Conservation (phyloP, 441 rosid species). For the Erodium texanum region DNA sequence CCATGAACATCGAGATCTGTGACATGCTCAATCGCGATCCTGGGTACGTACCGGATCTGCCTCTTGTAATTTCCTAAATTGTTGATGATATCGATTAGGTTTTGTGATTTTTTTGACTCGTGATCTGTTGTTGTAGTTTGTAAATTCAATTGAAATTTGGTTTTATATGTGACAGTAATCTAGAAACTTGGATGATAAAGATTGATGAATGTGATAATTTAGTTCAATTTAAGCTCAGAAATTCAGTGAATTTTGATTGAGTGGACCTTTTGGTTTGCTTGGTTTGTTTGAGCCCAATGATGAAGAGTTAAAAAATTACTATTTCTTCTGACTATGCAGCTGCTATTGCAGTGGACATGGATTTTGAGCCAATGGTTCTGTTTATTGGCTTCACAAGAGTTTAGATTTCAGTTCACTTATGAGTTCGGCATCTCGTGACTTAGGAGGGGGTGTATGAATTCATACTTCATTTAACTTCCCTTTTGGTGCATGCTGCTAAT, state of each 20-base stretch:
- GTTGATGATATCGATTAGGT: not conserved
- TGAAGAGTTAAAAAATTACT: not conserved
- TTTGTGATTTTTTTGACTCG: not conserved
- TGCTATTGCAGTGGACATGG: not conserved
- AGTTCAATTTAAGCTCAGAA: not conserved
- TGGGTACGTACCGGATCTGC: slow-evolving; percentile 33
- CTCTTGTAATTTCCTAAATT: slow-evolving; percentile 9
- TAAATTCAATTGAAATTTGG: not conserved
- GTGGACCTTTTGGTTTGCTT: not conserved
- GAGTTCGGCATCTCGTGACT: not conserved
- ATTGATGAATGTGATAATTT: not conserved
- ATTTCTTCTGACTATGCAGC: not conserved
- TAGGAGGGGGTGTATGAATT: not conserved
- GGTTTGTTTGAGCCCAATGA: not conserved
- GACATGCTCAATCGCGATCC: slow-evolving; percentile 94
- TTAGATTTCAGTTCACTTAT: not conserved
- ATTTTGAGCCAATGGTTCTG: not conserved
- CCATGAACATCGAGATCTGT: slow-evolving; percentile 99
- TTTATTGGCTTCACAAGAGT: not conserved
- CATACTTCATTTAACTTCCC: not conserved
- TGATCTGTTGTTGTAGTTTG: not conserved
- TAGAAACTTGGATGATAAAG: not conserved
- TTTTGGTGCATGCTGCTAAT: no score
- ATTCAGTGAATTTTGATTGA: not conserved
- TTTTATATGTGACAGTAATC: not conserved